Conservation (phyloP, 2,329 filamentous ascomycete genomes). For the Periconia sp. region DNA sequence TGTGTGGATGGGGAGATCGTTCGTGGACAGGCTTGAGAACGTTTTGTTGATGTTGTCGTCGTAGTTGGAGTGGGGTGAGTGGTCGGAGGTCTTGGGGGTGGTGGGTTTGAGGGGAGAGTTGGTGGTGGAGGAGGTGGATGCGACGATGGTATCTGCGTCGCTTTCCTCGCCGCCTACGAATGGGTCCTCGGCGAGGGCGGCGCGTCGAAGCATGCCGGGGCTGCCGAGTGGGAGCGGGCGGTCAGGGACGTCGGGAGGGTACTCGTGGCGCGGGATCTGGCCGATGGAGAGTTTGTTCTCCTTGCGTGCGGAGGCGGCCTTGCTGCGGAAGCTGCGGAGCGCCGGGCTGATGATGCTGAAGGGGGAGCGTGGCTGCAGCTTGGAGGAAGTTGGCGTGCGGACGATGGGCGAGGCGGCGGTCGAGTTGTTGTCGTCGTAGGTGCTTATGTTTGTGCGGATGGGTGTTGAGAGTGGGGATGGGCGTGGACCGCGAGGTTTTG, state of each 20-base stretch:
- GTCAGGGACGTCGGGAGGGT: not conserved
- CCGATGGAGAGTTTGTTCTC: not conserved
- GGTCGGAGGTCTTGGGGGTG: no score
- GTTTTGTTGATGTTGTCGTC: no score
- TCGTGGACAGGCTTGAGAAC: no score
- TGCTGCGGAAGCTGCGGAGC: not conserved
- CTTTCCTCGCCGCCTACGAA: no score
- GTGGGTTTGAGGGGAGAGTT: not conserved
- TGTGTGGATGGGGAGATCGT: no score
- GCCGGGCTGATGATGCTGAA: not conserved
- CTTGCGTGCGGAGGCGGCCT: not conserved
- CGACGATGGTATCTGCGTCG: no score
- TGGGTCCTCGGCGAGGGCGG: no score
- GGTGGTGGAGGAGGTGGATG: no score
- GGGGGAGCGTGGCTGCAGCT: not conserved
- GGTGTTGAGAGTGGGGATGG: not conserved
- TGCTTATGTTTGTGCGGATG: not conserved
- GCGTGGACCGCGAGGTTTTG: no score
- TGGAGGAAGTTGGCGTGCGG: not conserved
- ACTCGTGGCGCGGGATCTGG: not conserved
- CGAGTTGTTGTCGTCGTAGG: not conserved
- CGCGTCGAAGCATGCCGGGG: no score
- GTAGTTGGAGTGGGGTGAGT: no score
- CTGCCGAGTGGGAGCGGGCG: not conserved
- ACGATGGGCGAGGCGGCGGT: not conserved